A percentile compares a stretch with the other conserved stretches of the same genome.
Conservation (phyloP, 2,329 filamentous ascomycete genomes). For the Trichophyton benhamiae region DNA sequence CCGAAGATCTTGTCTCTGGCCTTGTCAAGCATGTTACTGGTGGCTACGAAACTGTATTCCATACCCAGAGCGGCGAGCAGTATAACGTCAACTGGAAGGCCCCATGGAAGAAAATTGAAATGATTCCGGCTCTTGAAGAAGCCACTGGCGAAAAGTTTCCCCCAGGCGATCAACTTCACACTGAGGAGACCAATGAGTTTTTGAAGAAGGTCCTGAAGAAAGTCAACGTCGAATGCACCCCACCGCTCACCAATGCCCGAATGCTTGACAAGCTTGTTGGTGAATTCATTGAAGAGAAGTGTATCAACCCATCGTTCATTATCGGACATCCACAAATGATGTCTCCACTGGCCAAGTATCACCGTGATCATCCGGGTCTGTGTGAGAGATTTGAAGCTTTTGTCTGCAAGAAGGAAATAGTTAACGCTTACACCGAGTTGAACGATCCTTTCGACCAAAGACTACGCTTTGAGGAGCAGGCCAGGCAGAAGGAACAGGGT, state of each 20-base stretch:
- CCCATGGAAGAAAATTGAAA: slow-evolving; percentile 86
- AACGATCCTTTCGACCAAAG: slow-evolving; percentile 95
- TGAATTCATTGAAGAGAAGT: slow-evolving; percentile 89
- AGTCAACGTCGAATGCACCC: slow-evolving; percentile 77
- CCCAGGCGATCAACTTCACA: slow-evolving; percentile 77
- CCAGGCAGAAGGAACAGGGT: slow-evolving; percentile 85
- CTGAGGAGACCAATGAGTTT: slow-evolving; percentile 76
- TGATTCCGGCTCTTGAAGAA: slow-evolving; percentile 88
- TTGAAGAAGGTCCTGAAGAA: slow-evolving; percentile 74
- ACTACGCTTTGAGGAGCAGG: slow-evolving; percentile 86
- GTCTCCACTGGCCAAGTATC: slow-evolving; percentile 93
- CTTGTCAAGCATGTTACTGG: slow-evolving; percentile 84
- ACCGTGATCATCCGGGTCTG: slow-evolving; percentile 66
- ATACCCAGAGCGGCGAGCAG: slow-evolving; percentile 71
- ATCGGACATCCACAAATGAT: slow-evolving; percentile 75
- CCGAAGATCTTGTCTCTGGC: slow-evolving; percentile 82
- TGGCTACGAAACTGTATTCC: slow-evolving; percentile 71
- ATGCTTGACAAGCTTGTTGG: slow-evolving; percentile 94
- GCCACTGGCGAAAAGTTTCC: slow-evolving; percentile 90
- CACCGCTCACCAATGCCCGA: slow-evolving; percentile 81
- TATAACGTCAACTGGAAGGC: slow-evolving; percentile 93
- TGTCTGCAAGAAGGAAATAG: slow-evolving; percentile 93
- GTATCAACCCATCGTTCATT: slow-evolving; percentile 88
- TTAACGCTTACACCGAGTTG: slow-evolving; percentile 95
- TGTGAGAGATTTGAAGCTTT: slow-evolving; percentile 98